phyloP scores from a whole-genome alignment of 345 rosid genomes.

The Acer negundo region DNA sequence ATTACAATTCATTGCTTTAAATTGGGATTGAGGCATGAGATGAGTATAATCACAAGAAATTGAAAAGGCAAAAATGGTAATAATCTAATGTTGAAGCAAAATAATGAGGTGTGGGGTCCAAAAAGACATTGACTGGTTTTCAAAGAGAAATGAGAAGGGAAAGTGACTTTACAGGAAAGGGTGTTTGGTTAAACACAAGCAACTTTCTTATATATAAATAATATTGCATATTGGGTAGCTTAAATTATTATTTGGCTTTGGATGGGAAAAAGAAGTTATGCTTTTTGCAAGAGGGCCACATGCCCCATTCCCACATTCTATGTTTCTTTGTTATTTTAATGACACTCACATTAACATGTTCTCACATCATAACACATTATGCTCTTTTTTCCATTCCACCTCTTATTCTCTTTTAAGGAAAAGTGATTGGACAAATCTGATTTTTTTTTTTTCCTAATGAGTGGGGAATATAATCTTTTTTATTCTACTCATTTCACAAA shows the following conservation, averaged over 20 bases:
- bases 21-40: background rate
- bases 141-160: constrained; percentile 15
- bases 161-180: constrained; percentile 23
- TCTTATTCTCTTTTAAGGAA: constrained; percentile 26
- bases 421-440: background rate
- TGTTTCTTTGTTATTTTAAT: background rate
- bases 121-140: constrained; percentile 3
- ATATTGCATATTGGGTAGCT: background rate
- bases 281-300: constrained; percentile 25
- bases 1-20: too few relatives aligned
- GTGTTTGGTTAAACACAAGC: constrained; percentile 10
- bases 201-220: background rate
- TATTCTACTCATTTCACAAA: background rate
- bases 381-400: constrained; percentile 9
- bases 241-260: constrained; percentile 13
- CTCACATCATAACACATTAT: constrained; percentile 30
- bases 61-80: background rate
- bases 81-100: constrained; percentile 1
- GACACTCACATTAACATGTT: constrained; percentile 17
- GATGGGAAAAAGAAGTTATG: background rate
- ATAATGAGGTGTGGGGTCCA: background rate
- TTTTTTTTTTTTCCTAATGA: background rate
- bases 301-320: background rate
- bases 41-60: background rate
- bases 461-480: background rate